Evolutionary conservation across 2,329 filamentous ascomycete species (phyloP), one percentile per base, ranked within the genome.

Genomic region (Fusarium agapanthi): DNA sequence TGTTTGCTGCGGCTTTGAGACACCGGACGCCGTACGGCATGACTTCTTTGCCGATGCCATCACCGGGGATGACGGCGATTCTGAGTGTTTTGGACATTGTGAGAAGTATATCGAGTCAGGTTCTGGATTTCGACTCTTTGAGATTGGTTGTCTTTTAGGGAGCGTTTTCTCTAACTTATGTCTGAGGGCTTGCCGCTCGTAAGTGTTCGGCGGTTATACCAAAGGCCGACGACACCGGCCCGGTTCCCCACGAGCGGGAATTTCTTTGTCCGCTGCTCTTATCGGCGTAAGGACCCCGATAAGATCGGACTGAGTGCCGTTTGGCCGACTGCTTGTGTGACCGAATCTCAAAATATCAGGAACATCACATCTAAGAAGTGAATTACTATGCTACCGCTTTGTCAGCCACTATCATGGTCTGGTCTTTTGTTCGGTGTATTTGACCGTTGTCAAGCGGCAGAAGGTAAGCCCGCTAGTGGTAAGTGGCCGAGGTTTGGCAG

Each of bases 41-140:
- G 16, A 93, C 91, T 79, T 93, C 91, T 3, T 87, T 87, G 4
- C 91, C 91, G 67, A 93, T 93, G 60, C 91, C 91, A 76, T 93
- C 91, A 13, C 89, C 91, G 1, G 90, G 90, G 61, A 93, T 91
- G 35, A 85, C 86, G n/a, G 90, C 90, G 68, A 92, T 90, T 14
- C 65, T 77, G 56, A 80, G 61, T 12, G 69, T 37, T 47, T 77
- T 77, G 5, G 71, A 85, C 70, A 91, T 81, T 7, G 3, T 24
- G 22, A 4, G 12, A 15, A 3, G 16, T 3, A 22, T 35, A 3
- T 35, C 9, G 35, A 24, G n/a, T 50, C n/a, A 0, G n/a, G 6
- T 20, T 5, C 12, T 11, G 0, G 3, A 24, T 34, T 1, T 3
- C 2, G 14, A 24, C 4, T 18, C 16, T 50, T 2, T 14, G 8